Evolutionary conservation across 164 flowering plant genomes (phyloP).

Genomic region (Kalanchoe fedtschenkoi): DNA sequence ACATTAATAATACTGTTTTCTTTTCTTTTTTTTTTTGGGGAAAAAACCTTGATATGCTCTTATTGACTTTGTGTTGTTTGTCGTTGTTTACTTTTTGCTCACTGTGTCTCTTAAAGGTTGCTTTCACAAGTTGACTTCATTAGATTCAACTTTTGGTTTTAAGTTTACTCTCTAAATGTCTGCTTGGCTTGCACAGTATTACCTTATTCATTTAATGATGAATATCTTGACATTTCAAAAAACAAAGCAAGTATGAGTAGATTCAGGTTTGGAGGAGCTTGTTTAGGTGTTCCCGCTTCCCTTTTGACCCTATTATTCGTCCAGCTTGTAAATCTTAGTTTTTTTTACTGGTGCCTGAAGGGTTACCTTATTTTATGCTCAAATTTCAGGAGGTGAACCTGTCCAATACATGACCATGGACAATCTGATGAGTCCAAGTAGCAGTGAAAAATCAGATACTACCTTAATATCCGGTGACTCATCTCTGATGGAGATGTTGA

Average conservation of each 20-base stretch:
- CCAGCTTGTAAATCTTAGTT: not conserved
- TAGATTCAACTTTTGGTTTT: not conserved
- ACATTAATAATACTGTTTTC: not conserved
- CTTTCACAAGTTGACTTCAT: not conserved
- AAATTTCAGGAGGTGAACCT: conserved; percentile 28
- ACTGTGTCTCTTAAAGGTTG: too few species aligned
- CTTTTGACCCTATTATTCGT: not conserved
- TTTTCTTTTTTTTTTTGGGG: not conserved
- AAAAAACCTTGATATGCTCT: not conserved
- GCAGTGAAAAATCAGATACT: conserved; percentile 10
- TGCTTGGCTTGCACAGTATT: not conserved
- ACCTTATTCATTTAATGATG: not conserved
- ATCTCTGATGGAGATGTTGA: conserved; percentile 26
- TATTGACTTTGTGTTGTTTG: not conserved
- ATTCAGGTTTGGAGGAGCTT: not conserved
- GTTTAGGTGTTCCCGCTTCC: not conserved
- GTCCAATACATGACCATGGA: conserved; percentile 17
- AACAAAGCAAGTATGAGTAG: not conserved
- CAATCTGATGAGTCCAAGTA: conserved; percentile 13
- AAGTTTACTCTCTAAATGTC: not conserved
- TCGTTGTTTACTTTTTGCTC: not conserved
- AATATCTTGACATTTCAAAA: not conserved
- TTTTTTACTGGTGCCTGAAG: not conserved
- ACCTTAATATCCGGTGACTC: conserved; percentile 16
- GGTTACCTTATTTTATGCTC: not conserved